Conservation (phyloP, 2,329 filamentous ascomycete genomes). For the Cordyceps fumosorosea region DNA sequence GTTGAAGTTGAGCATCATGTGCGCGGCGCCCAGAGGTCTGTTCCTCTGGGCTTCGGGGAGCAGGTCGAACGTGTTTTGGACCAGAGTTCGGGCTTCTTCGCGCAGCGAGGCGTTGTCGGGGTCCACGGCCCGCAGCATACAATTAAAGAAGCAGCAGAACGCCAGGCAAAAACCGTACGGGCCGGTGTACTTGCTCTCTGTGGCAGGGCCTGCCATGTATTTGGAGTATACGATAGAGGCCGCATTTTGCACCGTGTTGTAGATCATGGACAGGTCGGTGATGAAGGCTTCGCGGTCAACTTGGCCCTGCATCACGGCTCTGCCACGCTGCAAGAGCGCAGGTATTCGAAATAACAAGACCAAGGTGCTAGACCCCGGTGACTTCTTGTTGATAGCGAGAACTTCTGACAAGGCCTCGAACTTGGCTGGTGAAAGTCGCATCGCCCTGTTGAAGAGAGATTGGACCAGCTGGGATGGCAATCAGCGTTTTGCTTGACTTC, state of each 20-base stretch:
- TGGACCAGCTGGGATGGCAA: not conserved
- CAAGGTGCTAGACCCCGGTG: not conserved
- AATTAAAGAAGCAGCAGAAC: slow-evolving; percentile 7
- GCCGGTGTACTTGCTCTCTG: not conserved
- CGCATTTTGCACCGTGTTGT: not conserved
- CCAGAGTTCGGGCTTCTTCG: not conserved
- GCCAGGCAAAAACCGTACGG: slow-evolving; percentile 1
- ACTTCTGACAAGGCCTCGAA: not conserved
- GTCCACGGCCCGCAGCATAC: slow-evolving; percentile 4
- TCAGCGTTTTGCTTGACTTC: not conserved
- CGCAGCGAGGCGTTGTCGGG: not conserved
- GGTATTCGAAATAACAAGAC: slow-evolving; percentile 1
- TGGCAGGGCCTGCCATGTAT: not conserved
- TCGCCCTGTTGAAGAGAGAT: slow-evolving; percentile 4
- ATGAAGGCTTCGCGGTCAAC: not conserved
- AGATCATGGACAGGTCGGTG: not conserved
- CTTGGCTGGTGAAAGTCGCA: not conserved
- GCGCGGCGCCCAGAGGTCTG: not conserved
- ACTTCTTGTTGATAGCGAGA: not conserved
- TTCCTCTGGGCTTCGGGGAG: not conserved
- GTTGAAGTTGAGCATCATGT: slow-evolving; percentile 7
- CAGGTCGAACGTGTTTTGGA: not conserved
- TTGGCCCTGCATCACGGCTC: not conserved
- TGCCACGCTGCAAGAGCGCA: not conserved
- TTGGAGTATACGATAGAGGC: not conserved